Conservation (phyloP, 2,329 filamentous ascomycete species). For the Hypoxylon sp. region DNA sequence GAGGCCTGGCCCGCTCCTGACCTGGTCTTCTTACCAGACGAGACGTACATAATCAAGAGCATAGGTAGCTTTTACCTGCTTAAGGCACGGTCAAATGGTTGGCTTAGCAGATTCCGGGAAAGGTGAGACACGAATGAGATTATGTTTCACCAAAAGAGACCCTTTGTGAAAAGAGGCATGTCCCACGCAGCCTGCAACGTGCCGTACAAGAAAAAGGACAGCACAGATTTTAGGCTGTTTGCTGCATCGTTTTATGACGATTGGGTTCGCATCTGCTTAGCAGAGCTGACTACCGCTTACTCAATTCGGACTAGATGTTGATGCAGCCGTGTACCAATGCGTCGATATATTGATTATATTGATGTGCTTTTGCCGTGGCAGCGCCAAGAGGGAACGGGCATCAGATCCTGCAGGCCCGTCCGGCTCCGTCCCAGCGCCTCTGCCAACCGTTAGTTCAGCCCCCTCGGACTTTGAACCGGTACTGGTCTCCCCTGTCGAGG, state of each 20-base stretch:
- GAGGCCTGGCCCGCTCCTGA: background rate
- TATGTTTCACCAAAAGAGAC: background rate
- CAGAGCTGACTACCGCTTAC: slow-evolving; percentile 8
- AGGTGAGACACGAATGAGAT: slow-evolving; percentile 24
- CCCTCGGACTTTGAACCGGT: slow-evolving; percentile 58
- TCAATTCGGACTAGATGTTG: background rate
- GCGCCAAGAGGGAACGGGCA: background rate
- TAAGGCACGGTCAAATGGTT: background rate
- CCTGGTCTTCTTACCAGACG: background rate
- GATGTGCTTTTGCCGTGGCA: too few relatives aligned
- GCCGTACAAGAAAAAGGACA: background rate
- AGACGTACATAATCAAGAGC: too few relatives aligned
- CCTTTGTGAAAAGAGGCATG: slow-evolving; percentile 15
- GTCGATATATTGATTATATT: background rate
- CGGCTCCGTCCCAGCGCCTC: background rate
- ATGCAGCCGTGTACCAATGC: slow-evolving; percentile 2
- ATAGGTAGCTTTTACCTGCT: too few relatives aligned
- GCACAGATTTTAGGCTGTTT: slow-evolving; percentile 30
- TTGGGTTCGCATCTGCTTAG: slow-evolving; percentile 9
- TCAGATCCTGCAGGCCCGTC: slow-evolving; percentile 3
- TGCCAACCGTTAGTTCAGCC: slow-evolving; percentile 6
- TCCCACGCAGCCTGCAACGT: slow-evolving; percentile 12
- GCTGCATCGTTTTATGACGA: slow-evolving; percentile 16
- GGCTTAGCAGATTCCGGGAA: slow-evolving; percentile 18
- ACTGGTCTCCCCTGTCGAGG: slow-evolving; percentile 66